Percentiles rank a stretch among this genome's conserved stretches.
Evolutionary conservation across 1,284 basidiomycete species (phyloP).

Genomic region (Heliocybe sulcata): DNA sequence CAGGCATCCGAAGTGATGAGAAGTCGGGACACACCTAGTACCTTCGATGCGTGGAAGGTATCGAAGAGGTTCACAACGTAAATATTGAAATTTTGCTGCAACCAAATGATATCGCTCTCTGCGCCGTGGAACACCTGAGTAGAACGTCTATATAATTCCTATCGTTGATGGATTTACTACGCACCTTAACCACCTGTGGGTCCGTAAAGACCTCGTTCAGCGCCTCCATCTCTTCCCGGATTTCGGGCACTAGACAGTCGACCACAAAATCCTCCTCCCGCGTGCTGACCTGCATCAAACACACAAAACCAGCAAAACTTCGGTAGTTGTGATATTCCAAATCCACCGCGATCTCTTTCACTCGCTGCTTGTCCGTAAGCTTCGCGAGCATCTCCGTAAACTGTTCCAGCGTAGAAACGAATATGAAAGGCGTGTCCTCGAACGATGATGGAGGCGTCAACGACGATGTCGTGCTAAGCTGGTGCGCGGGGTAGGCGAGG

Average conservation of each 20-base stretch:
- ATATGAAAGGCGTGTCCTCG: slow-evolving; percentile 66
- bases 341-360: slow-evolving; percentile 88
- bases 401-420: slow-evolving; percentile 55
- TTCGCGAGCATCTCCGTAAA: slow-evolving; percentile 63
- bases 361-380: slow-evolving; percentile 35
- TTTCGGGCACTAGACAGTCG: slow-evolving; percentile 54
- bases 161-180: slow-evolving; percentile 9
- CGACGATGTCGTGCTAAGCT: slow-evolving; percentile 44
- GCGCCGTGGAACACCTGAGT: slow-evolving; percentile 87
- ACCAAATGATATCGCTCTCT: slow-evolving; percentile 91
- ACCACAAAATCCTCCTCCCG: slow-evolving; percentile 83
- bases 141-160: neutral
- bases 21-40: slow-evolving; percentile 48
- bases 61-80: slow-evolving; percentile 96
- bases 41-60: slow-evolving; percentile 90
- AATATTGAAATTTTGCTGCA: slow-evolving; percentile 92
- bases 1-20: slow-evolving; percentile 6
- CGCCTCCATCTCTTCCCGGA: slow-evolving; percentile 72
- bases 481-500: slow-evolving; percentile 59
- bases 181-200: slow-evolving; percentile 79
- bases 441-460: slow-evolving; percentile 52
- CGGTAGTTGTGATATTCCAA: slow-evolving; percentile 90
- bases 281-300: slow-evolving; percentile 91
- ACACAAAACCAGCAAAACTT: slow-evolving; percentile 83
- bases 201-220: slow-evolving; percentile 80